Evolutionary conservation across 1,139 yeast species (phyloP), one percentile per base, ranked within the genome.

Genomic region (Pneumocystis sp.): DNA sequence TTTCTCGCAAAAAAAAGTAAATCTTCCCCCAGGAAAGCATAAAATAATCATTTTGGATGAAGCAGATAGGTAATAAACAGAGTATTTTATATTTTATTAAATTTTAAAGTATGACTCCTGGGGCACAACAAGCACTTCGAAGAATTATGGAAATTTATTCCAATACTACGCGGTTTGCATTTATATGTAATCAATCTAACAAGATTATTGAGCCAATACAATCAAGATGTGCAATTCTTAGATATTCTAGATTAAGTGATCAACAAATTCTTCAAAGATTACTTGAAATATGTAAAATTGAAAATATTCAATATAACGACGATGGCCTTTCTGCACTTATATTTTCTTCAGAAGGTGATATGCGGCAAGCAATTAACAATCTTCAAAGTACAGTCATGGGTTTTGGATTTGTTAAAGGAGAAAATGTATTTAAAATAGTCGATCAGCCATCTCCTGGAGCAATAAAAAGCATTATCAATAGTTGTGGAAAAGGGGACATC

Each of bases 311-410:
- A 72, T 89, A 84, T 74, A 84, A 93, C 50, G 88, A 90, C 68
- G 97, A 89, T 74, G 99, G 99, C 0, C 77, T 93, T 59, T 91
- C 90, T 70, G 98, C 98, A 0, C 80, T 93, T 68, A 84, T 95
- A n/a, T 93, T 93, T 77, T 87, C 97, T 0, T 95, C 97, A 0
- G 99, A 93, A 74, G 98, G 98, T 66, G 99, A 93, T 74, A 93
- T 95, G 98, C 83, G 99, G 76, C 98, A 93, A 75, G 98, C 98
- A 0, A 83, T 95, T 64, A 95, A 95, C 73, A 93, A 93, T 74
- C 75, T 93, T 67, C 98, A 93, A 73, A 86, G 96, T 73, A 90
- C 97, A 0, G 95, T 86, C 39, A 90, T 96, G 0, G 98, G 98
- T 0, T 91, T 91, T 76, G 93, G 89, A 1, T 81, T 88, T 69